phyloP scores from a whole-genome alignment of 805 yeast species.

The Candida verbasci region DNA sequence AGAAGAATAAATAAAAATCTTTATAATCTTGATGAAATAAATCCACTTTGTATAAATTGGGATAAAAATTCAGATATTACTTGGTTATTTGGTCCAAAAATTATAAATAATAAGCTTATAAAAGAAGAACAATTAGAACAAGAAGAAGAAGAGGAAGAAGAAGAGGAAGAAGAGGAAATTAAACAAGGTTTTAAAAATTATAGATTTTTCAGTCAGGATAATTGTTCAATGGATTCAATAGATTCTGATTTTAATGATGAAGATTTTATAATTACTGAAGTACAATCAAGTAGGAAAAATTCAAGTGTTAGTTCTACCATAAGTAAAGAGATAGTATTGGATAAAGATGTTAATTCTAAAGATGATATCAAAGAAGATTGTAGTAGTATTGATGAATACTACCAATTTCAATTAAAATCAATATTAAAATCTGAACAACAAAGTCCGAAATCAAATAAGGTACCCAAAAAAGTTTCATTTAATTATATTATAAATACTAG shows the following conservation, averaged over 20 bases:
- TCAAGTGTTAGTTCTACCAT: slow-evolving; percentile 6
- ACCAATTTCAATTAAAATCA: slow-evolving; percentile 7
- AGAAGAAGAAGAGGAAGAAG: neutral
- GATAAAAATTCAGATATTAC: slow-evolving; percentile 51
- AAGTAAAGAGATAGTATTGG: neutral
- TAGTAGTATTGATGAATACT: neutral
- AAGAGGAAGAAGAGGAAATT: slow-evolving; percentile 1
- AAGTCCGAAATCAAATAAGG: neutral
- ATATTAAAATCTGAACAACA: slow-evolving; percentile 4
- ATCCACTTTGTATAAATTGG: slow-evolving; percentile 50
- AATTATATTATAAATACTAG: slow-evolving; percentile 39
- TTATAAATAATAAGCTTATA: neutral
- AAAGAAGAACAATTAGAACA: neutral
- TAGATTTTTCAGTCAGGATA: slow-evolving; percentile 7
- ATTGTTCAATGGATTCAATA: slow-evolving; percentile 9
- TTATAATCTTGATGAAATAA: slow-evolving; percentile 21
- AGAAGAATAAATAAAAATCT: slow-evolving; percentile 33
- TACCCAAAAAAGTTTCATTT: slow-evolving; percentile 34
- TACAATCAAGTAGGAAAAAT: slow-evolving; percentile 7
- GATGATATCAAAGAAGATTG: slow-evolving; percentile 1
- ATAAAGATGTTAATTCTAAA: neutral
- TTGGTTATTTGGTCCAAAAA: slow-evolving; percentile 51
- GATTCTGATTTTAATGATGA: slow-evolving; percentile 8
- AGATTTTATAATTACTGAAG: slow-evolving; percentile 1
- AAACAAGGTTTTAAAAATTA: slow-evolving; percentile 1